Percentiles rank a stretch among this genome's conserved stretches.
Conservation (phyloP, 176 grass and related monocot species). For the Oryza meyeriana region DNA sequence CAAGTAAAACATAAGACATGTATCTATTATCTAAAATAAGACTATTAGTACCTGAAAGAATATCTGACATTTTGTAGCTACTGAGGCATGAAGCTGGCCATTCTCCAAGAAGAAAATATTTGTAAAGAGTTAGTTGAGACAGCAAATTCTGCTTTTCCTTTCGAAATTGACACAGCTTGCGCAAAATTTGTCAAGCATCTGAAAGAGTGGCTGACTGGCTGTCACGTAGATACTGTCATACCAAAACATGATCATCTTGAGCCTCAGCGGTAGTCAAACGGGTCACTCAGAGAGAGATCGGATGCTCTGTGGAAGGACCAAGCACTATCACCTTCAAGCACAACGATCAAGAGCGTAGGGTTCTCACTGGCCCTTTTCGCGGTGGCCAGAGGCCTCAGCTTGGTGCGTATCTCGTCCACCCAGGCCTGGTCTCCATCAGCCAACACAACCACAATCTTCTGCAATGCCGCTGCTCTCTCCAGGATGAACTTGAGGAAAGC, state of each 20-base stretch:
- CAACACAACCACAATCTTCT: constrained; percentile 38
- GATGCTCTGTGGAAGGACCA: constrained; percentile 37
- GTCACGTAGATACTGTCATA: not conserved
- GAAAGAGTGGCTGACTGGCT: not conserved
- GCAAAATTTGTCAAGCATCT: not conserved
- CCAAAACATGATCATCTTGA: constrained; percentile 5
- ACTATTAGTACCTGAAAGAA: not conserved
- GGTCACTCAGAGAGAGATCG: constrained; percentile 38
- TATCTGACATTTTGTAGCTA: not conserved
- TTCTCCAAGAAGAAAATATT: not conserved
- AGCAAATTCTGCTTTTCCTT: not conserved
- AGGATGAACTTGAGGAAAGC: constrained; percentile 37
- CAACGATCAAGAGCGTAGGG: constrained; percentile 23
- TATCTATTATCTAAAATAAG: not conserved
- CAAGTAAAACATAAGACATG: not conserved
- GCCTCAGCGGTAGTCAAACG: constrained; percentile 34
- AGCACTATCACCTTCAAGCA: not conserved
- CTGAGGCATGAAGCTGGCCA: not conserved
- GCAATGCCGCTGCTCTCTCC: constrained; percentile 26
- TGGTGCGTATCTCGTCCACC: constrained; percentile 7
- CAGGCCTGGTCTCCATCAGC: constrained; percentile 26
- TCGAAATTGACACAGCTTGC: not conserved
- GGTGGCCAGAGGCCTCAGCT: constrained; percentile 25
- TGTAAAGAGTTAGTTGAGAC: not conserved
- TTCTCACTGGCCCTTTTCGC: constrained; percentile 19